Percentiles rank a stretch among this genome's conserved stretches.
phyloP scores from a whole-genome alignment of 768 basidiomycete genomes.

The Boletus rex-veris region DNA sequence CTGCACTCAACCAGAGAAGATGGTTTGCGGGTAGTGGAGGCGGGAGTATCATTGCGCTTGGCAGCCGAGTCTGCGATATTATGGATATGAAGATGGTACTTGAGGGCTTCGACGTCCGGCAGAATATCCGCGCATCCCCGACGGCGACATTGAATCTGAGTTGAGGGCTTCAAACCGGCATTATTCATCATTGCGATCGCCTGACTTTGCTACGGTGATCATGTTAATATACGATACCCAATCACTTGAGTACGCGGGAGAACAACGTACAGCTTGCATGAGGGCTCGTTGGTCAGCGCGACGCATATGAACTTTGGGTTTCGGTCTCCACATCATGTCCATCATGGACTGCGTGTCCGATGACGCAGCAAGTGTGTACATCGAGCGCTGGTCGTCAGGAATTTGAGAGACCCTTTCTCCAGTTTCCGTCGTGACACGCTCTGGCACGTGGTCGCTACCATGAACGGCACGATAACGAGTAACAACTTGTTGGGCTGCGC shows the following conservation, averaged over 20 bases:
- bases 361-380: slow-evolving; percentile 21
- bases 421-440: not conserved
- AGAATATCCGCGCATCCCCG: slow-evolving; percentile 45
- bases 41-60: not conserved
- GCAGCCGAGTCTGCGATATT: slow-evolving; percentile 39
- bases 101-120: slow-evolving; percentile 41
- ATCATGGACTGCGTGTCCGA: slow-evolving; percentile 15
- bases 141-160: slow-evolving; percentile 42
- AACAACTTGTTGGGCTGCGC: slow-evolving; percentile 21
- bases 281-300: slow-evolving; percentile 38
- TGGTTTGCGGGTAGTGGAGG: not conserved
- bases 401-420: slow-evolving; percentile 16
- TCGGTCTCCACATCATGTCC: slow-evolving; percentile 32
- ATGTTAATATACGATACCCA: not conserved
- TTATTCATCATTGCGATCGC: slow-evolving; percentile 25
- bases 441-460: not conserved
- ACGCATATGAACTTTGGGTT: slow-evolving; percentile 33
- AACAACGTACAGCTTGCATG: slow-evolving; percentile 37
- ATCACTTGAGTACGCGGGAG: not conserved
- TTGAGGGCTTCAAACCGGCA: slow-evolving; percentile 28
- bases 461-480: slow-evolving; percentile 18
- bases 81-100: slow-evolving; percentile 55
- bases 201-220: slow-evolving; percentile 18
- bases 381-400: slow-evolving; percentile 26
- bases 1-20: not conserved